Conservation (phyloP, 2,329 filamentous ascomycete genomes). For the Trichoderma koningiopsis region DNA sequence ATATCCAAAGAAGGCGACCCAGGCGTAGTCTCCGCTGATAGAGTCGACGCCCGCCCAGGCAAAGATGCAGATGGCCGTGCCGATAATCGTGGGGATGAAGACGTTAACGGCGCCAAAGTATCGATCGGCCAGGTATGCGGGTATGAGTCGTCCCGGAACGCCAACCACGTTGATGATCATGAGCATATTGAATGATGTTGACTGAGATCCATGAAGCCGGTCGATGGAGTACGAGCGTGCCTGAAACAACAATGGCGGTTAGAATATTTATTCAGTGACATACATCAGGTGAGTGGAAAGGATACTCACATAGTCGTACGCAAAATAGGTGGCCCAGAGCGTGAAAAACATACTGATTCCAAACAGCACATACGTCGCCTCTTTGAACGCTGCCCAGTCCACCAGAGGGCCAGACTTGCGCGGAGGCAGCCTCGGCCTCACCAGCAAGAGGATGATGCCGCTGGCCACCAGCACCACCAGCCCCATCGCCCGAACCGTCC, state of each 20-base stretch:
- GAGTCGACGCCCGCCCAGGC: conserved; percentile 56
- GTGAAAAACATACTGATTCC: conserved; percentile 41
- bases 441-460: conserved; percentile 43
- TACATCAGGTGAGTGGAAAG: not conserved
- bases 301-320: conserved; percentile 48
- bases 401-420: conserved; percentile 53
- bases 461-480: conserved; percentile 57
- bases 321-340: conserved; percentile 55
- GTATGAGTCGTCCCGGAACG: conserved; percentile 56
- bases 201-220: conserved; percentile 49
- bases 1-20: conserved; percentile 65
- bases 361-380: conserved; percentile 47
- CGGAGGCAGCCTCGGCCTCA: conserved; percentile 52
- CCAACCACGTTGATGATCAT: conserved; percentile 62
- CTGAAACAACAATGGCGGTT: conserved; percentile 29
- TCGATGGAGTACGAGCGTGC: conserved; percentile 45
- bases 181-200: conserved; percentile 58
- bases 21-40: conserved; percentile 51
- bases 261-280: not conserved
- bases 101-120: conserved; percentile 58
- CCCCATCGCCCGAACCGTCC: conserved; percentile 64
- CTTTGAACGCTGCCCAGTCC: conserved; percentile 54
- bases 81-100: conserved; percentile 53
- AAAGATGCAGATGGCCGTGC: conserved; percentile 48
- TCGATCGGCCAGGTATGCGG: conserved; percentile 57